These are phyloP conservation scores for Heracleum sosnowskyi DNA, from an alignment of 129 eudicot genomes.

Conservation along the genomic window DNA sequence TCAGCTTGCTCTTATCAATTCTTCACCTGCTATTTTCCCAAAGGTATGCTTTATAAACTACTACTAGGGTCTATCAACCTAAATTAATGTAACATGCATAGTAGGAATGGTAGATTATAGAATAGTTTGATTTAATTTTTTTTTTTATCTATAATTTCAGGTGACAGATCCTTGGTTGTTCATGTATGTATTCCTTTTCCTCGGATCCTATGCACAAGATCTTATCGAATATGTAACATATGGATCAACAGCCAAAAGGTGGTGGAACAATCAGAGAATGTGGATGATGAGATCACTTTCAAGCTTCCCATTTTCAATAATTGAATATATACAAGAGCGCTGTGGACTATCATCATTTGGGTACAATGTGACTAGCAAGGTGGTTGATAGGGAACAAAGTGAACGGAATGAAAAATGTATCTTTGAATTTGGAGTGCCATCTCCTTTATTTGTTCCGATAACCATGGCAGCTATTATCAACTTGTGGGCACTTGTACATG, in stretches of 20 bases:
- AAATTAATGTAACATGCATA: too few species aligned
- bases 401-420: constrained; percentile 38
- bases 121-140: too few species aligned
- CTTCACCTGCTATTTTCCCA: constrained; percentile 21
- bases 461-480: constrained; percentile 23
- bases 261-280: constrained; percentile 68
- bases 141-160: constrained; percentile 14
- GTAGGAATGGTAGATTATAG: not conserved
- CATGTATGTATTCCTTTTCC: constrained; percentile 31
- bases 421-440: constrained; percentile 50
- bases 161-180: constrained; percentile 32
- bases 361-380: constrained; percentile 45
- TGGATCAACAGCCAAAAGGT: constrained; percentile 31
- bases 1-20: constrained; percentile 38
- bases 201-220: constrained; percentile 57
- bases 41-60: constrained; percentile 20
- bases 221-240: constrained; percentile 36
- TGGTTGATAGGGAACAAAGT: constrained; percentile 39
- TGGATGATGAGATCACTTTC: constrained; percentile 47
- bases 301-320: constrained; percentile 25
- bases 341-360: constrained; percentile 34
- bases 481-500: not conserved
- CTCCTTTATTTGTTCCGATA: constrained; percentile 39
- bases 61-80: not conserved
- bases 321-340: constrained; percentile 29